Base-by-base conservation (phyloP, 345 rosid species). In the Geranium rotundifolium region DNA sequence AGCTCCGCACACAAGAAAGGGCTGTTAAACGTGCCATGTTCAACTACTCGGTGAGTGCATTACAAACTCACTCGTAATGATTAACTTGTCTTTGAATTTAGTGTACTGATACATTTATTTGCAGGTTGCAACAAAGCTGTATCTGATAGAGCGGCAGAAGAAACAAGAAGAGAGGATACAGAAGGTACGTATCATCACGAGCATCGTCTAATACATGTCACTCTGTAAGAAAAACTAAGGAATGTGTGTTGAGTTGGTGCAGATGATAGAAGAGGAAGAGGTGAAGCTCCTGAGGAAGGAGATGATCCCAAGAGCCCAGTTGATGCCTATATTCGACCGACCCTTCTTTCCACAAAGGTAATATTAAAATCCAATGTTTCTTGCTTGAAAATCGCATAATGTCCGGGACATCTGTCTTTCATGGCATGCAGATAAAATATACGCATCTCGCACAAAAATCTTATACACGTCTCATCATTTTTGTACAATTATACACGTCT, bases 251-350 rank as follows among this genome's bases (percentile, higher is more conserved):
- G 7, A 23, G 18, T 62, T 60, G 31, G 27, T 62, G 34, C 76
- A 90, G 97, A 77, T 88, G 75, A 80, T 88, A 34, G 93, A 88
- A 62, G 85, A 90, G 31, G 86, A 90, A 73, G 96, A 84, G 80
- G 29, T 88, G 37, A 83, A 84, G 29, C 59, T 68, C 79, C 63
- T 88, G 63, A 83, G 97, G 62, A 90, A 86, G 31, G 89, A 88
- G 72, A 90, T 90, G 97, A 74, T 90, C 54, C 96, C 93, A 15
- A 81, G 84, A 82, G 93, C 89, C 56, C 93, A 86, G 27, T 67
- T 90, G 71, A 88, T 88, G 97, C 97, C 97, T 68, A 73, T 70
- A 49, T 84, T 90, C 41, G 90, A 84, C 41, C 80, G 84, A 60
- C 95, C 97, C 57, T 90, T 90, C 74, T 75, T 66, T 37, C 97